Conservation (phyloP, 768 basidiomycete species). For the Crepidotus variabilis region DNA sequence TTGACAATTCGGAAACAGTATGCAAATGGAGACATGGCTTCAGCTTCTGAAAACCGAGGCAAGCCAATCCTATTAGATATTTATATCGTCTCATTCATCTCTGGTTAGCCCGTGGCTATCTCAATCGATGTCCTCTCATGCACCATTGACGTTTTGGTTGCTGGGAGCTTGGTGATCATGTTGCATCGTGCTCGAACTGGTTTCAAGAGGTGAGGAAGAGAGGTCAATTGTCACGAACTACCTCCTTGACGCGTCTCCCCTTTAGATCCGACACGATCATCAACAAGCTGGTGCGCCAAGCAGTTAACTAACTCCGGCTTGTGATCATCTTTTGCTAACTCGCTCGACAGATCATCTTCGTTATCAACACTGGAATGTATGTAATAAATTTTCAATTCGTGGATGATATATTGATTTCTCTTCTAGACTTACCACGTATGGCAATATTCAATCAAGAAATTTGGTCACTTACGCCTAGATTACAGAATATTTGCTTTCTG, state of each 20-base stretch:
- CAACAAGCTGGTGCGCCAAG: neutral
- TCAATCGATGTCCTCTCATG: conserved; percentile 43
- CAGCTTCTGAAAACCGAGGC: conserved; percentile 34
- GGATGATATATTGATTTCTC: neutral
- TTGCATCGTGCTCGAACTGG: neutral
- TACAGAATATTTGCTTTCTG: neutral
- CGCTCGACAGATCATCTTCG: neutral
- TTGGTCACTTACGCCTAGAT: neutral
- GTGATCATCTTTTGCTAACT: neutral
- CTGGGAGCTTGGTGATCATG: neutral
- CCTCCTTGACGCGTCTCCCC: no score
- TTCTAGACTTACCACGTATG: neutral
- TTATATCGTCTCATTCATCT: neutral
- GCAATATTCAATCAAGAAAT: neutral
- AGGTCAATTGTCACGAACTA: no score
- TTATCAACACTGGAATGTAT: neutral
- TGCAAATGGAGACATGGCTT: conserved; percentile 28
- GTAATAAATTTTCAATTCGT: neutral
- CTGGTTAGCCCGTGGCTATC: conserved; percentile 38
- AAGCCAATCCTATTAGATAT: conserved; percentile 1
- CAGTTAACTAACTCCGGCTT: neutral
- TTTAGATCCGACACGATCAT: neutral
- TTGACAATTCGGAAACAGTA: neutral
- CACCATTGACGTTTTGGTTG: neutral
- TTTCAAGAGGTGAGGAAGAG: neutral